These are phyloP conservation scores for Trichomonas vaginalis DNA, from an alignment of 208 protist species.

Conservation along the genomic window DNA sequence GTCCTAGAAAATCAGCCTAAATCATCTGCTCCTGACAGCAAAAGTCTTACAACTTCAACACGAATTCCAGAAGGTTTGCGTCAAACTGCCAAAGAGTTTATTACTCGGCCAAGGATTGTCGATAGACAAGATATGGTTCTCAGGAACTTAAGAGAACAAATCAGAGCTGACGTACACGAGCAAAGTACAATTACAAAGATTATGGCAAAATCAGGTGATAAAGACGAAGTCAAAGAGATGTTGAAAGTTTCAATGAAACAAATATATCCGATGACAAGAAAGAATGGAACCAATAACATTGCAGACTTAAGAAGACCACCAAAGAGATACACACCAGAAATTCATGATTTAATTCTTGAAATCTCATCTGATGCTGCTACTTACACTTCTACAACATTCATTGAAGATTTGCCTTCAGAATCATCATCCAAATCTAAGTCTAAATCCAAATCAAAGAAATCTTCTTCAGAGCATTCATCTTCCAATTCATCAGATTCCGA, in stretches of 20 bases:
- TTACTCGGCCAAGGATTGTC: not conserved
- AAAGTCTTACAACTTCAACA: not conserved
- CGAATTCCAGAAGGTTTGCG: not conserved
- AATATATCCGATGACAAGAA: not conserved
- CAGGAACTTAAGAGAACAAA: not conserved
- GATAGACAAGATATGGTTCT: not conserved
- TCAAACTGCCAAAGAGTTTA: not conserved
- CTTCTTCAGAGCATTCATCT: not conserved
- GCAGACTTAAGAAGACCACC: not conserved
- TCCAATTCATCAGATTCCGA: not conserved
- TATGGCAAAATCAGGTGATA: not conserved
- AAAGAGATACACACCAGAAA: not conserved
- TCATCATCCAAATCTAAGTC: no score
- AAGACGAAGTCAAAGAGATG: not conserved
- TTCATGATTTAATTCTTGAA: not conserved
- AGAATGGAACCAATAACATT: not conserved
- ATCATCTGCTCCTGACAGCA: not conserved
- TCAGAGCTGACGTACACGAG: not conserved
- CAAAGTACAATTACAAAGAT: not conserved
- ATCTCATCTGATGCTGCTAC: not conserved
- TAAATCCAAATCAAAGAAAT: no score
- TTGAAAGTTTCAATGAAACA: not conserved
- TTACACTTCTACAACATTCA: not conserved
- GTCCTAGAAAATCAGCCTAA: not conserved
- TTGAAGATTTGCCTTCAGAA: not conserved